phyloP scores from a whole-genome alignment of 768 basidiomycete genomes.

The Pisolithus sp. region DNA sequence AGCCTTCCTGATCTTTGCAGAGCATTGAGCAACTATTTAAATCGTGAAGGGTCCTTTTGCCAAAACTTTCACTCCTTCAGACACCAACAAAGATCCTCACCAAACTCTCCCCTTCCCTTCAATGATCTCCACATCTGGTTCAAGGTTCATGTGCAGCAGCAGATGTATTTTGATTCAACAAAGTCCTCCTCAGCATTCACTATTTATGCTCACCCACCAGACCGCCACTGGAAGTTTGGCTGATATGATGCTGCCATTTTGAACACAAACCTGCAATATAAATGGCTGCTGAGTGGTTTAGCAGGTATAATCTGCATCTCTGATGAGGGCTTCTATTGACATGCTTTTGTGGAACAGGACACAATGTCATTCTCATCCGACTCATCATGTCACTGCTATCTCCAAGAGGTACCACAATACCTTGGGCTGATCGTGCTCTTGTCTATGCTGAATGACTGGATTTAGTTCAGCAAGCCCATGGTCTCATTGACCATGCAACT shows the following conservation, averaged over 20 bases:
- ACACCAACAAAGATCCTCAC: no score
- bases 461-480: slow-evolving; percentile 22
- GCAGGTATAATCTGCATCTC: slow-evolving; percentile 2
- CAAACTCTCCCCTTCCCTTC: no score
- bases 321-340: not conserved
- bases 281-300: slow-evolving; percentile 13
- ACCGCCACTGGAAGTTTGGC: slow-evolving; percentile 13
- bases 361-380: slow-evolving; percentile 10
- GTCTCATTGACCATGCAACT: no score
- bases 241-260: slow-evolving; percentile 16
- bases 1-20: no score
- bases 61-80: no score
- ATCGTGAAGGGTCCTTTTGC: no score
- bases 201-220: slow-evolving; percentile 16
- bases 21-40: no score
- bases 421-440: slow-evolving; percentile 9
- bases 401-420: not conserved
- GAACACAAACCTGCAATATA: slow-evolving; percentile 10
- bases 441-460: slow-evolving; percentile 23
- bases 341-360: not conserved
- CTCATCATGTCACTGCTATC: slow-evolving; percentile 12
- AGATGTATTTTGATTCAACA: no score
- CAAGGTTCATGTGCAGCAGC: no score
- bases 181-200: slow-evolving; percentile 3
- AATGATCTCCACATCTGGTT: no score